Base-by-base conservation (phyloP, 129 eudicot species). In the Flaveria robusta region DNA sequence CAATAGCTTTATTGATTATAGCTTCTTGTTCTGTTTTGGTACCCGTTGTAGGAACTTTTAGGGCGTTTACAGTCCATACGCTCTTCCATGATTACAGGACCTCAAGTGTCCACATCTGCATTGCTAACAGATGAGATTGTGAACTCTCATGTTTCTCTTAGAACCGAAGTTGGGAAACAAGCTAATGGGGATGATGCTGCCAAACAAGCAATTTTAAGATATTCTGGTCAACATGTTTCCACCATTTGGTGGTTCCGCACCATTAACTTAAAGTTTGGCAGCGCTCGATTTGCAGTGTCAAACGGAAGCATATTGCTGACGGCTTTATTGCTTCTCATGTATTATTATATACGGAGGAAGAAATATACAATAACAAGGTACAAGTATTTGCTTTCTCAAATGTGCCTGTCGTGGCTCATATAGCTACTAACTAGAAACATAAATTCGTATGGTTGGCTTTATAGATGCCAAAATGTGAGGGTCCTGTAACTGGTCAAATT, bases 261-360 rank as follows among this genome's bases (percentile, higher is more conserved):
- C 31, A 5, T 89, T 73, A 87, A 66, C 60, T 24, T 87, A 71
- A 95, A 83, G 71, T 72, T 86, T 72, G 90, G 96, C 56, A 68
- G 81, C 54, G 39, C 41, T 45, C 77, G 76, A 34, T 71, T 87
- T 58, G 88, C 79, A 46, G 71, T 90, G 69, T 88, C 97, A 46
- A 95, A 81, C 81, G 90, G 91, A 77, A 89, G 74, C 54, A 64
- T 95, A 24, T 81, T 95, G 60, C 59, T 95, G 64, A 72, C 88
- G 24, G 78, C 77, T 72, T 76, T 87, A 65, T 27, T 88, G 66
- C 79, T 91, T 71, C 68, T 91, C 52, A 13, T 68, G 5, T 86
- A 66, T 76, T 95, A 89, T 77, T n/a, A 60, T 78, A 24, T 86
- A 62, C 81, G 86, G 82, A 95, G 87, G 81, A 91, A 86, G 83